Evolutionary conservation across 2,329 filamentous ascomycete genomes (phyloP).

Genomic region (Chrysosphaeria jannelii): DNA sequence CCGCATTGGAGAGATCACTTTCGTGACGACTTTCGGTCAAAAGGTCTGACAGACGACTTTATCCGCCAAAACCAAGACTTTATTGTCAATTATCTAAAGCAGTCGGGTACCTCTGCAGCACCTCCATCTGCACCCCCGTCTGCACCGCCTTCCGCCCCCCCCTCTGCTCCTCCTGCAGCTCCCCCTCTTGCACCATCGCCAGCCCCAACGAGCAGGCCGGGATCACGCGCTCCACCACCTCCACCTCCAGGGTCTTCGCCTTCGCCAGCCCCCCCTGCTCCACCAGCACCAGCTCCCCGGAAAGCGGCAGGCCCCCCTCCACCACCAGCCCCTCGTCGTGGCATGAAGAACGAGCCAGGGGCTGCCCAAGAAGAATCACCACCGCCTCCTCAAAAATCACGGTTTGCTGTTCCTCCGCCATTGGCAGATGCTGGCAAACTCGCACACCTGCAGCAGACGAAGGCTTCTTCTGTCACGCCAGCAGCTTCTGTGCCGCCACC

Average conservation of each 20-base stretch:
- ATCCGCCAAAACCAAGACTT: conserved; percentile 39
- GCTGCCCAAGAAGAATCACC: conserved; percentile 18
- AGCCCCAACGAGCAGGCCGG: conserved; percentile 6
- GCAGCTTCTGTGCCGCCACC: too few species aligned
- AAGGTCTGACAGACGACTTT: conserved; percentile 33
- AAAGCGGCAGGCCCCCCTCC: conserved; percentile 18
- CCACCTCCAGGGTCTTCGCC: conserved; percentile 8
- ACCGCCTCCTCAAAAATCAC: conserved; percentile 39
- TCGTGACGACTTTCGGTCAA: conserved; percentile 28
- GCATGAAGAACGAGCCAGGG: conserved; percentile 15
- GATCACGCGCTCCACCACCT: conserved; percentile 11
- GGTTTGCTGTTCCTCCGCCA: conserved; percentile 65
- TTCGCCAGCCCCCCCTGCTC: conserved; percentile 10
- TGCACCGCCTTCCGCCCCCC: conserved; percentile 5
- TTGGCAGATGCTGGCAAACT: conserved; percentile 74
- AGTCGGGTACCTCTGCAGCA: conserved; percentile 15
- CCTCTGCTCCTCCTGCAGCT: conserved; percentile 6
- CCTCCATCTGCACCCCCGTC: conserved; percentile 2
- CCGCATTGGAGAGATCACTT: conserved; percentile 33
- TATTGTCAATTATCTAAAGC: conserved; percentile 30
- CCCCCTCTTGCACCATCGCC: conserved; percentile 7
- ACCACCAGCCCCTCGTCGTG: conserved; percentile 27
- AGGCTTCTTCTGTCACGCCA: too few species aligned
- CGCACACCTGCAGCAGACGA: conserved; percentile 27
- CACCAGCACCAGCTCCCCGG: too few species aligned